Evolutionary conservation across 1,284 basidiomycete genomes (phyloP), one percentile per base, ranked within the genome.

Genomic region (Cryptococcus wingfieldii): DNA sequence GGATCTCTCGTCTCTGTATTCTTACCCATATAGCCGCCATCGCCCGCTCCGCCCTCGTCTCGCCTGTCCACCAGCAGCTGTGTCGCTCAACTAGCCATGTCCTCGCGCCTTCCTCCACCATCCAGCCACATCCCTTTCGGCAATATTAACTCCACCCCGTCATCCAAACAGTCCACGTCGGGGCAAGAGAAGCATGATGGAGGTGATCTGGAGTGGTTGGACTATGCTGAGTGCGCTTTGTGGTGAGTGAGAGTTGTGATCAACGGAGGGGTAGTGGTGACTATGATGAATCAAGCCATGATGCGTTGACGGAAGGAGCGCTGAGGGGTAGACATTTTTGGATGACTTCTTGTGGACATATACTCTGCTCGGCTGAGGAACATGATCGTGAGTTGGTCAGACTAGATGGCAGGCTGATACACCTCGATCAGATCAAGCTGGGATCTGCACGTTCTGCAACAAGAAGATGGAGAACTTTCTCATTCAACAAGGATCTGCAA

Each of bases 311-410:
- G 23, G 37, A 51, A 31, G 23, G 39, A 14, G 48, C 48, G n/a
- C 43, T 39, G 27, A 56, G 60, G 42, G 60, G 62, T 41, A 58
- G 41, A 46, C 44, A 53, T 5, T 72, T 71, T 58, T 72, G 63
- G 65, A 66, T 74, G 58, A 70, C 72, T 9, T 62, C 62, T 4
- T 76, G 74, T 57, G 69, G 68, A 2, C 74, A 76, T 54, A 58
- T 74, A 31, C 56, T 74, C 1, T 76, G 74, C 51, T 55, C 58
- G 38, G 59, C 55, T 23, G 38, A 43, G 3, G 50, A 50, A 25
- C 71, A 74, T 46, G 28, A 63, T 3, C 66, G 70, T 69, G 41
- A 47, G 67, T 60, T 10, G 13, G 23, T n/a, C 25, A 7, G 31
- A 37, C 18, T 16, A 27, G 41, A 12, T 18, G 47, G 41, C 19